Evolutionary conservation across 805 yeast species (phyloP), one percentile per base, ranked within the genome.

Genomic region (Cyberlindnera euphorbiiphila): DNA sequence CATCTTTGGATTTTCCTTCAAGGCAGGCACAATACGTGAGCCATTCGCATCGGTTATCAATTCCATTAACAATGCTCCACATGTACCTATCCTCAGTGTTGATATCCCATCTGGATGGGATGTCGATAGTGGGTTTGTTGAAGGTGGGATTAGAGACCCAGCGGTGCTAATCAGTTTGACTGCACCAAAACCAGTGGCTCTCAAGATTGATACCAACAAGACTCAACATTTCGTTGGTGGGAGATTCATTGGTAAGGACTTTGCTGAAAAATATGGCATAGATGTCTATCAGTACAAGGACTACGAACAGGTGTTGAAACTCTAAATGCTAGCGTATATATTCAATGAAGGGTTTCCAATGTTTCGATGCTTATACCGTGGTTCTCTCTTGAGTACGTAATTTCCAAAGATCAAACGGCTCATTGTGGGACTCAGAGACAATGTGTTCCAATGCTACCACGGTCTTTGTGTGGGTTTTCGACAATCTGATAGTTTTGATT

Each of bases 61-160:
- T 6, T 39, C 53, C 3, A 35, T 38, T n/a, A n/a, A n/a, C n/a
- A n/a, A n/a, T n/a, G n/a, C n/a, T 23, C 66, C 25, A 11, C 39
- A 45, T 1, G 53, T 76, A 3, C 91, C 89, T 2, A 74, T 88
- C 2, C 72, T 85, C 0, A 76, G 94, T 0, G 85, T 93, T 2
- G 98, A 93, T 59, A 76, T 91, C 32, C 98, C 98, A 0, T 84
- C 95, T 2, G 96, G 97, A 0, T 93, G 98, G 98, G 91, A 89
- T 54, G 98, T 93, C 9, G 95, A 93, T 53, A 54, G 71, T 7
- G 98, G 98, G 0, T 95, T 93, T 0, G 60, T 65, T 0, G 61
- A 59, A 2, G 60, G 64, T 9, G 62, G 58, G 0, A 53, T 66
- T 13, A 54, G 84, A 39, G 66, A 66, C 18, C 95, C 97, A 1